Base-by-base conservation (phyloP, 352 stramenopile genomes). In the Globisporangium paroecandrum region DNA sequence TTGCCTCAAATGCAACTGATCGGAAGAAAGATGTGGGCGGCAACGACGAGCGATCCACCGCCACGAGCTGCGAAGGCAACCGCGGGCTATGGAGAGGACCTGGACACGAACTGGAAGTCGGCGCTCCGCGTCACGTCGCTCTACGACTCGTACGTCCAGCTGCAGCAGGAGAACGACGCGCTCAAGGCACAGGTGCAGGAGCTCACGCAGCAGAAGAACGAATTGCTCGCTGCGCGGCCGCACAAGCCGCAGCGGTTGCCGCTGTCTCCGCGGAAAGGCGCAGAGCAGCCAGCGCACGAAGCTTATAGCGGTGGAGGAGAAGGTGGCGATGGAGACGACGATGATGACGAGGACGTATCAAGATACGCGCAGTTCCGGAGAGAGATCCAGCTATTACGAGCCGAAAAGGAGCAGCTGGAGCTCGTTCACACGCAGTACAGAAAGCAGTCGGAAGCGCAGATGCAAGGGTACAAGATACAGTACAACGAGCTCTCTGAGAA, bases 81-180 rank as follows among this genome's bases (percentile, higher is more conserved):
- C 12, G 18, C 20, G 18, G 1, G 18, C 1, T n/a, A 34, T 25
- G 38, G 9, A 15, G 65, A 51, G 0, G 56, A 62, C 13, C 64
- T 90, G 1, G 65, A 70, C 2, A 70, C 75, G 9, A 83, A 91
- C 62, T 91, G 82, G 85, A 83, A 87, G 70, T 90, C 82, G 64
- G 85, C 80, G 49, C 80, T 90, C 24, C 90, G 83, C 49, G 83
- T 91, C 49, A 90, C 79, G 20, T 90, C 83, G 49, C 82, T 93
- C 20, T 91, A 89, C 67, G 83, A 93, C 58, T 83, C 85, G 64
- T 90, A 89, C 66, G 76, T 87, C 15, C 74, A 83, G 46, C 41
- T 91, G 32, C 78, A 91, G 69, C 72, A 79, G 25, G 80, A 89
- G 57, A 85, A 83, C 53, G 77, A 82, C 5, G 32, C 66, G 57